These are phyloP conservation scores for Vanrija humicola DNA, from an alignment of 1,284 basidiomycete genomes.

Conservation along the genomic window DNA sequence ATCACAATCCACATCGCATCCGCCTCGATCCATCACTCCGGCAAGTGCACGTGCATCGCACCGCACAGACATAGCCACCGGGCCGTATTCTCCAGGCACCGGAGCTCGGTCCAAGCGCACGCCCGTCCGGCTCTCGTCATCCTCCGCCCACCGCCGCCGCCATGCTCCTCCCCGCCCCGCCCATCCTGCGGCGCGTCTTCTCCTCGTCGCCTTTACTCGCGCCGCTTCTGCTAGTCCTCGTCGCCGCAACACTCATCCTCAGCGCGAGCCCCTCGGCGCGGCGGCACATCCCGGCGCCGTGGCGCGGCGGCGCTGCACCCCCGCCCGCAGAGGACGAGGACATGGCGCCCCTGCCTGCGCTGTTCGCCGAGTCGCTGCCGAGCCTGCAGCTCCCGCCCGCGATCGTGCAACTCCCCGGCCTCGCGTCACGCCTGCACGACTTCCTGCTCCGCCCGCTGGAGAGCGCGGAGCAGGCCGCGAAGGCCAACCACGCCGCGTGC, in stretches of 20 bases:
- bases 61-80: too few relatives aligned
- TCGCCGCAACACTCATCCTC: constrained; percentile 1
- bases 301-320: neutral
- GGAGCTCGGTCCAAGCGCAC: too few relatives aligned
- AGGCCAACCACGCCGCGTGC: constrained; percentile 27
- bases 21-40: too few relatives aligned
- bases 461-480: constrained; percentile 15
- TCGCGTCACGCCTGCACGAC: constrained; percentile 21
- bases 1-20: too few relatives aligned
- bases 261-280: constrained; percentile 1
- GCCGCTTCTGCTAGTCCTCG: constrained; percentile 2
- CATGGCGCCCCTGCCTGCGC: constrained; percentile 13
- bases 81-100: too few relatives aligned
- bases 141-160: neutral
- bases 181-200: constrained; percentile 4
- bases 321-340: neutral
- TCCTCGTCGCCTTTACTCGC: neutral
- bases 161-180: neutral
- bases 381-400: constrained; percentile 15
- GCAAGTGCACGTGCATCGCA: too few relatives aligned
- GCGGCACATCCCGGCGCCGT: neutral
- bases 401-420: constrained; percentile 12
- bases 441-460: constrained; percentile 39
- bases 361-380: constrained; percentile 17
- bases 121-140: too few relatives aligned